Evolutionary conservation across 768 basidiomycete genomes (phyloP).

Genomic region (Agaricus subrufescens): DNA sequence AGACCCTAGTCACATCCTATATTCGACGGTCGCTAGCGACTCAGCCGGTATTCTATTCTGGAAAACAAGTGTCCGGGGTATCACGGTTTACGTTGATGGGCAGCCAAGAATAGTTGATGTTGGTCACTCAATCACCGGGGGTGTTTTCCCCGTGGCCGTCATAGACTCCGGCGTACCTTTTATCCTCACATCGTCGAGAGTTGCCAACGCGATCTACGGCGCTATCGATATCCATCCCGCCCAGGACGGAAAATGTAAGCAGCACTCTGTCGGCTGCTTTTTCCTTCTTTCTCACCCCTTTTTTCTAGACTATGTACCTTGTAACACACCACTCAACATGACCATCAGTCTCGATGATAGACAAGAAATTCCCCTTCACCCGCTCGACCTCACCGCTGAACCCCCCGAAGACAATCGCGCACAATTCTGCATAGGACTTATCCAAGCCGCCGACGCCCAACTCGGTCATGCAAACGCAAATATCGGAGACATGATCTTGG

Average conservation of each 20-base stretch:
- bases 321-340: conserved; percentile 66
- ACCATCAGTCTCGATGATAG: conserved; percentile 58
- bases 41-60: conserved; percentile 48
- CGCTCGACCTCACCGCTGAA: conserved; percentile 63
- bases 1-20: conserved; percentile 48
- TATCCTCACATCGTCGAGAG: conserved; percentile 53
- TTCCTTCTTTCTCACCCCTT: neutral
- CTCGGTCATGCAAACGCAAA: conserved; percentile 29
- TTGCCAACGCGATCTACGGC: conserved; percentile 78
- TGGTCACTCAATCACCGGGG: conserved; percentile 33
- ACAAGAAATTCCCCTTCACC: conserved; percentile 58
- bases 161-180: conserved; percentile 68
- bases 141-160: conserved; percentile 55
- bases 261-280: conserved; percentile 6
- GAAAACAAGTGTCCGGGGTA: conserved; percentile 52
- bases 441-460: conserved; percentile 49
- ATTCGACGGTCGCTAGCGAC: conserved; percentile 41
- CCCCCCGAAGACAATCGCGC: conserved; percentile 38
- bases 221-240: conserved; percentile 60
- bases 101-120: conserved; percentile 33
- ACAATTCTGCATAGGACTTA: conserved; percentile 57
- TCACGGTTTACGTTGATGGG: conserved; percentile 58
- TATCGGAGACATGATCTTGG: conserved; percentile 70
- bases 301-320: conserved; percentile 66
- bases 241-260: conserved; percentile 60